These are phyloP conservation scores for Aquanectria penicillioides DNA, from an alignment of 2,329 filamentous ascomycete species.

Conservation along the genomic window DNA sequence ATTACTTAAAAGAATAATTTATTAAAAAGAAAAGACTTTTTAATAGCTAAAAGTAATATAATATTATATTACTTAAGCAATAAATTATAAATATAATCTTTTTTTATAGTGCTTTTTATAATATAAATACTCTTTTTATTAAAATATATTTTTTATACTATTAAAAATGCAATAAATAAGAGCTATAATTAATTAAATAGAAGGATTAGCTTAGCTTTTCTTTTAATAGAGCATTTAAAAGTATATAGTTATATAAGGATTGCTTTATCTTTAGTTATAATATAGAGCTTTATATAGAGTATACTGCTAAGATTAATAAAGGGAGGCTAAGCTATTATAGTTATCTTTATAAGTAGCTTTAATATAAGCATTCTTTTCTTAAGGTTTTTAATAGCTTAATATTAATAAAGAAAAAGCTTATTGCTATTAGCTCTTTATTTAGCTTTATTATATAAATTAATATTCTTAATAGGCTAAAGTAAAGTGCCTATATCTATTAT, in stretches of 20 bases:
- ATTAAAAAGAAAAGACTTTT: not conserved
- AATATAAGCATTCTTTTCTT: conserved; percentile 5
- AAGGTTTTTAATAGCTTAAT: conserved; percentile 7
- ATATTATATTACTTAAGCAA: not conserved
- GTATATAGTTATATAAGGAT: not conserved
- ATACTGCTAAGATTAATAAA: not conserved
- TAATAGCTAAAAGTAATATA: not conserved
- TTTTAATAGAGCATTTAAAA: not conserved
- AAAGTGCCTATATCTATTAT: not conserved
- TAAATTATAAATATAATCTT: not conserved
- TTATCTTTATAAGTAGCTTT: conserved; percentile 8
- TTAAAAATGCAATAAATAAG: not conserved
- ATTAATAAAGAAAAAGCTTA: conserved; percentile 10
- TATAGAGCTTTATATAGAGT: not conserved
- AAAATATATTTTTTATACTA: conserved; percentile 3
- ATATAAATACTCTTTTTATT: not conserved
- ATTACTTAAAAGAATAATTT: too few relatives aligned
- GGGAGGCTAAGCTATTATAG: not conserved
- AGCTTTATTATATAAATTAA: conserved; percentile 1
- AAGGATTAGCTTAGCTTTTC: not conserved
- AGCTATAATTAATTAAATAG: not conserved
- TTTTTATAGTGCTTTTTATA: conserved; percentile 7
- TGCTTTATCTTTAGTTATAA: not conserved
- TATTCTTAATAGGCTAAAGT: not conserved
- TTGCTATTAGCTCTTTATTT: conserved; percentile 4